Conservation (phyloP, 495 filamentous ascomycete species). For the Cryomyces antarcticus region DNA sequence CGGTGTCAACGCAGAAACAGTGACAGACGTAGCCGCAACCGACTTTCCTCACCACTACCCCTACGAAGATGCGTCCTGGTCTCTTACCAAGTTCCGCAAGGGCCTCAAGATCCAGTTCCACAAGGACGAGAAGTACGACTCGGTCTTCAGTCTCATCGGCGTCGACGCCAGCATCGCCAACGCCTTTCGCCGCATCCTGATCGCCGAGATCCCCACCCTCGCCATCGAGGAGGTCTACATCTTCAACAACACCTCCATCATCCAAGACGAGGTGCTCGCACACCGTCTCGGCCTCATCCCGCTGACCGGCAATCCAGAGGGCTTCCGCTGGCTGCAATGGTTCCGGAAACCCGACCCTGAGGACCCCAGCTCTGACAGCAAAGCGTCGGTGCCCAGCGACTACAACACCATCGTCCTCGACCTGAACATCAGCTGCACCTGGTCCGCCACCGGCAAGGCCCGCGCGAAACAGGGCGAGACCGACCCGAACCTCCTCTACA, state of each 20-base stretch:
- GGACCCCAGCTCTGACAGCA: slow-evolving; percentile 23
- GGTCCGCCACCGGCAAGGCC: slow-evolving; percentile 43
- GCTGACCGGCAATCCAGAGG: slow-evolving; percentile 53
- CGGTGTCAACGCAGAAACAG: slow-evolving; percentile 67
- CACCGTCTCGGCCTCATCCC: slow-evolving; percentile 80
- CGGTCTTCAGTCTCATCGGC: slow-evolving; percentile 78
- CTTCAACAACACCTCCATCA: slow-evolving; percentile 85
- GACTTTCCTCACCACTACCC: slow-evolving; percentile 84
- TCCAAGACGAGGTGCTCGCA: slow-evolving; percentile 90
- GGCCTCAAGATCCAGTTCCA: slow-evolving; percentile 62
- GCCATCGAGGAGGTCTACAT: slow-evolving; percentile 87
- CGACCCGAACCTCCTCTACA: slow-evolving; percentile 66
- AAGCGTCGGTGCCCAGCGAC: slow-evolving; percentile 32
- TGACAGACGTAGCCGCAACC: slow-evolving; percentile 68
- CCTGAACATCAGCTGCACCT: slow-evolving; percentile 55
- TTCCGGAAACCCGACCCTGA: slow-evolving; percentile 38
- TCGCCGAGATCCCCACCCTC: slow-evolving; percentile 83
- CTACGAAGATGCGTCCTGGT: slow-evolving; percentile 78
- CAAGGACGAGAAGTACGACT: slow-evolving; percentile 49
- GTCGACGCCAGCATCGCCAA: slow-evolving; percentile 87
- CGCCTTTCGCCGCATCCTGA: slow-evolving; percentile 90
- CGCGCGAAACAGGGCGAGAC: slow-evolving; percentile 31
- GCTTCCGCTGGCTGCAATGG: slow-evolving; percentile 64
- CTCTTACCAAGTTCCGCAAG: slow-evolving; percentile 50
- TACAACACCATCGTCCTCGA: slow-evolving; percentile 60